Evolutionary conservation across 345 rosid species (phyloP), one percentile per base, ranked within the genome.

Genomic region (Bruguiera sexangula): DNA sequence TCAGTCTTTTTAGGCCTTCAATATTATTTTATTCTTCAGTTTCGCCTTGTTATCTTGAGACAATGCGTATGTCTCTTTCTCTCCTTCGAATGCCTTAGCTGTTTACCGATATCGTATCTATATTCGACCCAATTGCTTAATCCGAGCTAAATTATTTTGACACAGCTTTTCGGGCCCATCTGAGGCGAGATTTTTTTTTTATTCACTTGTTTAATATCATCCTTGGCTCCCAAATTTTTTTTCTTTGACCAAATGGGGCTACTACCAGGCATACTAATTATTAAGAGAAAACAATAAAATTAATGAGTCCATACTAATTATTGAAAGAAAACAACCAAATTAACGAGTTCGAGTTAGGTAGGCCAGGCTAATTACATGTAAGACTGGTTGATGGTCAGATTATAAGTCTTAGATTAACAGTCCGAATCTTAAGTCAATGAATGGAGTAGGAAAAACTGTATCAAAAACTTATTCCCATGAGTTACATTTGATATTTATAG

Each of bases 91-190:
- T 21, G 53, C 21, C 8, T 2, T 26, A 2, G 22, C 43, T 20
- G 24, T 63, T 27, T 15, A 31, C 18, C 18, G 30, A 16, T 11
- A n/a, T 10, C 36, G 18, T n/a, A 0, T 15, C 0, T 43, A 34
- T 0, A 2, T 22, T 18, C 62, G 9, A 22, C 36, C 9, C 8
- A 8, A 7, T 63, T 37, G 7, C 34, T 66, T 29, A 31, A 69
- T 37, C 63, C 65, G 50, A 63, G 11, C 62, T 69, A 30, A 30
- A 24, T 34, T 53, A 63, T 63, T 63, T 63, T 30, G 65, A 67
- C 37, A 59, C 66, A 34, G 74, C 68, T 70, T 74, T 73, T 16
- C 19, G 85, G 82, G 78, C 85, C 91, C 88, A 83, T 80, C 75
- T 59, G 75, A 72, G 86, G 86, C 85, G 2, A 52, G 18, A 56